Evolutionary conservation across 2,329 filamentous ascomycete genomes (phyloP), one percentile per base, ranked within the genome.

Genomic region (Calycina marina): DNA sequence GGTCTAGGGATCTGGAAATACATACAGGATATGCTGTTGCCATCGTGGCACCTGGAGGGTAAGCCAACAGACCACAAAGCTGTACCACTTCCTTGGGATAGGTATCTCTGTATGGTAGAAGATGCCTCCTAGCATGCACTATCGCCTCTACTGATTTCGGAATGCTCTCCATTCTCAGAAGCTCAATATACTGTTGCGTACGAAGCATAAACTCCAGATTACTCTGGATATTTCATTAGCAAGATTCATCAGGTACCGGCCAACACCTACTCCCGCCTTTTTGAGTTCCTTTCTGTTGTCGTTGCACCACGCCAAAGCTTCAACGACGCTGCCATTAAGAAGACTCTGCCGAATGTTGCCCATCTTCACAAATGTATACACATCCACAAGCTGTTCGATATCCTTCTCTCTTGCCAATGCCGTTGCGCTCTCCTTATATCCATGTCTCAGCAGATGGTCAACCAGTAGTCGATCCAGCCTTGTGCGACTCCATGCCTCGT

Each of bases 281-380:
- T 85, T 81, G 38, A 98, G 60, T 40, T 86, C 80, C 48, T 88
- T 86, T 56, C 92, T 90, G 56, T 94, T 93, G 49, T 96, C 88
- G 11, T 67, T 72, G 54, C 90, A 94, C 90, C 90, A 98, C 9
- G 73, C 70, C 34, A 98, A 57, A 14, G 85, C 86, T 47, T 92
- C 81, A 20, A 67, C 65, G 4, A 88, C 79, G 44, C 74, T 81
- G 18, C 77, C 74, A 24, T 66, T 65, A 26, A 70, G 60, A 38
- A 98, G 58, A 39, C 77, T 80, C 46, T 76, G 67, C 37, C 83
- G 74, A 43, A 96, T 84, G 37, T 67, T 69, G 39, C 77, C 77
- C 61, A 86, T 88, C 45, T 78, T 70, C 32, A 80, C 72, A 56
- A 96, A 96, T 0, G 85, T 88, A 31, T 85, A 76, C 2, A 93